Evolutionary conservation across 2,329 filamentous ascomycete species (phyloP).

Genomic region (Coleophoma crateriformis): DNA sequence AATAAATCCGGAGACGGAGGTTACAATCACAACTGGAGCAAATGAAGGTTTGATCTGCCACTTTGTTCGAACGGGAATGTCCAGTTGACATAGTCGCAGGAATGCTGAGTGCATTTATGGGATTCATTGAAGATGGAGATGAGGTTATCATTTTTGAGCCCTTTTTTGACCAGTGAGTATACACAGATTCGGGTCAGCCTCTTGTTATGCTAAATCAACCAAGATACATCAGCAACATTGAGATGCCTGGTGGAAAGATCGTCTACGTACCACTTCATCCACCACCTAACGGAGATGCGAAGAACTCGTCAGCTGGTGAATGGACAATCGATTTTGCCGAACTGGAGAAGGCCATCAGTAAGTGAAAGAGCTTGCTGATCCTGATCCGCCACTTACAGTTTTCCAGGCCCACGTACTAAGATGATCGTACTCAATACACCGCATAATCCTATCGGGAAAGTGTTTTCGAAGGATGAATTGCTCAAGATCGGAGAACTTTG

Average conservation of each 20-base stretch:
- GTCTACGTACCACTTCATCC: constrained; percentile 94
- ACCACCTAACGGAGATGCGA: constrained; percentile 69
- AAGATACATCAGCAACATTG: constrained; percentile 92
- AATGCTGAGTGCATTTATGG: constrained; percentile 98
- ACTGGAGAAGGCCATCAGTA: constrained; percentile 73
- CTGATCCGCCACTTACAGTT: background rate
- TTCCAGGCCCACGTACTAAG: constrained; percentile 61
- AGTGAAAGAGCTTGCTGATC: background rate
- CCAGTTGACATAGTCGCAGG: constrained; percentile 34
- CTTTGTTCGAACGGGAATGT: background rate
- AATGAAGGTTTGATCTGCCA: constrained; percentile 55
- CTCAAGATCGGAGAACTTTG: constrained; percentile 81
- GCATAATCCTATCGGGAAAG: constrained; percentile 94
- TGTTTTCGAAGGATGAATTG: constrained; percentile 81
- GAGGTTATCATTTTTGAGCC: constrained; percentile 98
- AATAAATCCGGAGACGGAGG: constrained; percentile 83
- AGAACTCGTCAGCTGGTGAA: constrained; percentile 78
- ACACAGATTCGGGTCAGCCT: too few species aligned
- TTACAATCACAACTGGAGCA: constrained; percentile 88
- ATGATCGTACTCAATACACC: constrained; percentile 92
- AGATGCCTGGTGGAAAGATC: constrained; percentile 94
- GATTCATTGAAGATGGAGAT: constrained; percentile 87
- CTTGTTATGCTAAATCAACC: too few species aligned
- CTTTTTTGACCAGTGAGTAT: constrained; percentile 85
- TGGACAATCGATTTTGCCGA: constrained; percentile 85